A percentile compares a stretch with the other conserved stretches of the same genome.
Conservation (phyloP, 1,284 basidiomycete species). For the Ganoderma meredithae region DNA sequence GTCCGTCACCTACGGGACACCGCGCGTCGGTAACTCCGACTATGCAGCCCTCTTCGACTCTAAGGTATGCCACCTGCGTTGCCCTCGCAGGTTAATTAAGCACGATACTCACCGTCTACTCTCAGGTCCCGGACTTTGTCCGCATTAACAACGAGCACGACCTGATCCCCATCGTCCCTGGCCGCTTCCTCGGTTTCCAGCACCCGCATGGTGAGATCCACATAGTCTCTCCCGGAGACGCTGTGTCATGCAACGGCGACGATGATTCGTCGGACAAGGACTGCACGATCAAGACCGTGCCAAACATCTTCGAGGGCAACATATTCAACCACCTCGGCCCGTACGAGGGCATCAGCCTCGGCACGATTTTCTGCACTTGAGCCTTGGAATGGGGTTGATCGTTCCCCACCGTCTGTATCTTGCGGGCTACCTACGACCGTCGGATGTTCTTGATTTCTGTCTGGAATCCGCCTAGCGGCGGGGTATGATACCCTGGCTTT, state of each 20-base stretch:
- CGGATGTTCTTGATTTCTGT: not conserved
- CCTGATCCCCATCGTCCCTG: constrained; percentile 50
- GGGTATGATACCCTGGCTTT: not conserved
- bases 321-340: constrained; percentile 61
- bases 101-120: not conserved
- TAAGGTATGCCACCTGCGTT: constrained; percentile 24
- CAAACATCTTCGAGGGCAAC: constrained; percentile 50
- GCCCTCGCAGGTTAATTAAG: not conserved
- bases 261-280: constrained; percentile 56
- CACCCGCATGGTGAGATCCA: constrained; percentile 49
- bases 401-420: no score
- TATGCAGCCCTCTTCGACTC: constrained; percentile 45
- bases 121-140: constrained; percentile 42
- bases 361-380: constrained; percentile 54
- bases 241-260: constrained; percentile 45
- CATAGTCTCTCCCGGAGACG: constrained; percentile 41
- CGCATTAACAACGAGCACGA: constrained; percentile 49
- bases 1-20: constrained; percentile 49
- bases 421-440: not conserved
- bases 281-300: constrained; percentile 55
- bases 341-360: constrained; percentile 60
- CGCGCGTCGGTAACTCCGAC: constrained; percentile 46
- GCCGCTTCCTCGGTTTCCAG: constrained; percentile 47
- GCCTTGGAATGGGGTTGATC: not conserved
- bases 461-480: not conserved